These are phyloP conservation scores for Trichoderma oligosporum DNA, from an alignment of 2,329 filamentous ascomycete species.

Conservation along the genomic window DNA sequence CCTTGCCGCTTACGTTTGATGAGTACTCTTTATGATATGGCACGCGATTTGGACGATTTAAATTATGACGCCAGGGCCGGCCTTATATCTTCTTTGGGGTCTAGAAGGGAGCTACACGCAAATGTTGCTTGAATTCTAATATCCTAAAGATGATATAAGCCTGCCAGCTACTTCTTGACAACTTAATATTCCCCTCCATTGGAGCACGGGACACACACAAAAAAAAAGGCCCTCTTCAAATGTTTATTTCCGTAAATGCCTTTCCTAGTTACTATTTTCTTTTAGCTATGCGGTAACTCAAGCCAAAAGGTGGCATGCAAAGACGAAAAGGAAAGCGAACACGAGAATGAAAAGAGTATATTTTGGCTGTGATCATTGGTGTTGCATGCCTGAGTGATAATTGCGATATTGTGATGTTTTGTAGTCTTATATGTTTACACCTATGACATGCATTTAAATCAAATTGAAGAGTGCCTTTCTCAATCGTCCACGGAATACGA, in stretches of 20 bases:
- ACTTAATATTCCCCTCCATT: constrained; percentile 31
- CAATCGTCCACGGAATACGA: no score
- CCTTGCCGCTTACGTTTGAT: constrained; percentile 27
- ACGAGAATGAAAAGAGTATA: constrained; percentile 34
- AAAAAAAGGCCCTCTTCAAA: constrained; percentile 25
- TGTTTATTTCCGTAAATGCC: constrained; percentile 36
- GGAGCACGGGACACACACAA: constrained; percentile 28
- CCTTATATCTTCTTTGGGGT: constrained; percentile 28
- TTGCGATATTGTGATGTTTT: background rate
- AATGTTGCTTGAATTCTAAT: constrained; percentile 29
- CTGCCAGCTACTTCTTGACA: constrained; percentile 30
- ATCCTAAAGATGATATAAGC: constrained; percentile 28
- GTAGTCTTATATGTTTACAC: background rate
- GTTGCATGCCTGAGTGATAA: background rate
- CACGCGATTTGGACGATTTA: constrained; percentile 39
- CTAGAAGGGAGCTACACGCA: constrained; percentile 27
- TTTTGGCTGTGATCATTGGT: constrained; percentile 24
- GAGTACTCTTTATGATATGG: constrained; percentile 39
- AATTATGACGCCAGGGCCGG: constrained; percentile 33
- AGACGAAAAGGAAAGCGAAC: constrained; percentile 32
- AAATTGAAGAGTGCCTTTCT: no score
- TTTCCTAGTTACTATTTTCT: constrained; percentile 33
- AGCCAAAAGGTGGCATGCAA: constrained; percentile 30
- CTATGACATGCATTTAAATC: no score
- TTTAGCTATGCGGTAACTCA: constrained; percentile 39